Conservation (phyloP, 495 filamentous ascomycete species). For the Talaromyces liani region DNA sequence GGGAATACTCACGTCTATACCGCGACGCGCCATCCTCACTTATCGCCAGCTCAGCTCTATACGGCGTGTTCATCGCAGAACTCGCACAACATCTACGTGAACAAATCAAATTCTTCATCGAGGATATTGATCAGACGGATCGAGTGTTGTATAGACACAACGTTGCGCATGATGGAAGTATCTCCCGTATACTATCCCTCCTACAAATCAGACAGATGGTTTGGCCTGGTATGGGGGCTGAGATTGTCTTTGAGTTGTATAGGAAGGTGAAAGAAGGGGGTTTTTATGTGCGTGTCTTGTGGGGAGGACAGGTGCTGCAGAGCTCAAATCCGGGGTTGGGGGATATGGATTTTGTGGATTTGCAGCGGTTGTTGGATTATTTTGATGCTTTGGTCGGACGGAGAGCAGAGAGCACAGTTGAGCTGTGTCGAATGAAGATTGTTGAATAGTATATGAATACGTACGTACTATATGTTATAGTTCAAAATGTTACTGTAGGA, state of each 20-base stretch:
- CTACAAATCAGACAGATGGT: constrained; percentile 61
- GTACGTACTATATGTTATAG: no score
- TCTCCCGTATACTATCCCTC: constrained; percentile 53
- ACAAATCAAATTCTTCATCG: constrained; percentile 16
- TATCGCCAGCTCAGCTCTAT: constrained; percentile 40
- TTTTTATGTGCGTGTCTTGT: constrained; percentile 51
- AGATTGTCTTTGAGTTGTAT: constrained; percentile 63
- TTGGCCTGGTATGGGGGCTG: constrained; percentile 68
- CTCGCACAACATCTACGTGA: constrained; percentile 50
- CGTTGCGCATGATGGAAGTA: constrained; percentile 61
- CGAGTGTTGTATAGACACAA: constrained; percentile 53
- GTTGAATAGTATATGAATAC: background rate
- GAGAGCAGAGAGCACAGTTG: constrained; percentile 36
- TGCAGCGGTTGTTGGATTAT: constrained; percentile 51
- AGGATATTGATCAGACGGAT: background rate
- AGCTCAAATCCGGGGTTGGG: constrained; percentile 53
- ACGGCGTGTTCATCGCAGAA: constrained; percentile 59
- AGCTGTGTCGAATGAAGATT: constrained; percentile 18
- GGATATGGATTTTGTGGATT: constrained; percentile 52
- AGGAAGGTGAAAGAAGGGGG: constrained; percentile 6
- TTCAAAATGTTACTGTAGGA: no score
- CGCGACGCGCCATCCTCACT: constrained; percentile 52
- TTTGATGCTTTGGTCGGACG: constrained; percentile 55
- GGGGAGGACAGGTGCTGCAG: constrained; percentile 50
- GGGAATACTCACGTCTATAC: constrained; percentile 64